These are phyloP conservation scores for Fusarium humuli DNA, from an alignment of 2,329 filamentous ascomycete genomes.

Conservation along the genomic window DNA sequence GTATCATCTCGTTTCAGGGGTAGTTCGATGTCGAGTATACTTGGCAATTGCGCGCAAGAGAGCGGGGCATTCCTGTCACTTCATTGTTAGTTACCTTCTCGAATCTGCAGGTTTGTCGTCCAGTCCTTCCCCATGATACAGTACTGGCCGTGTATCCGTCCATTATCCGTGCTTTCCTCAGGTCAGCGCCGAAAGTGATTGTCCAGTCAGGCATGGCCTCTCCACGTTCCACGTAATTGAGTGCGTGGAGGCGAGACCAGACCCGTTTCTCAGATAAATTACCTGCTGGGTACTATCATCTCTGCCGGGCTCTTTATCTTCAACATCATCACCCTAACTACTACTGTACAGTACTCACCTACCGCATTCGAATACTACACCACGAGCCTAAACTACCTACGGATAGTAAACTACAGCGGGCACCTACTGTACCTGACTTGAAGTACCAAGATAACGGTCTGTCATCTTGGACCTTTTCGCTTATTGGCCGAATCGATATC, in stretches of 20 bases:
- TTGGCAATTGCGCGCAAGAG: background rate
- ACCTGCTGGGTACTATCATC: background rate
- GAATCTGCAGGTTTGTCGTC: slow-evolving; percentile 7
- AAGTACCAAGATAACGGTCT: slow-evolving; percentile 28
- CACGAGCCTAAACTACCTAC: slow-evolving; percentile 11
- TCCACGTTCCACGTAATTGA: slow-evolving; percentile 41
- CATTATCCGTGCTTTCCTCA: slow-evolving; percentile 28
- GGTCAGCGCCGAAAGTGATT: slow-evolving; percentile 2
- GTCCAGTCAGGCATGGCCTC: slow-evolving; percentile 31
- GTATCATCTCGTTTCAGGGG: slow-evolving; percentile 28
- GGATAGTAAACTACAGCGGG: slow-evolving; percentile 1
- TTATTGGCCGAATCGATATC: slow-evolving; percentile 24
- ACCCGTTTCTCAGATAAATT: slow-evolving; percentile 1
- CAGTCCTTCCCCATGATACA: slow-evolving; percentile 1
- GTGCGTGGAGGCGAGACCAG: slow-evolving; percentile 11
- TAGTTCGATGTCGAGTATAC: slow-evolving; percentile 26
- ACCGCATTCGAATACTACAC: slow-evolving; percentile 2
- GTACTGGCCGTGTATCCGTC: background rate
- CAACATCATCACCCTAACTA: slow-evolving; percentile 14
- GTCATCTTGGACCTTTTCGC: slow-evolving; percentile 10
- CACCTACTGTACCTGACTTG: background rate
- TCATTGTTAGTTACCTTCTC: slow-evolving; percentile 29
- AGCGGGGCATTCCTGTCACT: slow-evolving; percentile 26
- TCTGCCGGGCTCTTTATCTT: background rate
- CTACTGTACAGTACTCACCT: background rate